Base-by-base conservation (phyloP, 306 rosid genomes). In the Carpinus viminea region DNA sequence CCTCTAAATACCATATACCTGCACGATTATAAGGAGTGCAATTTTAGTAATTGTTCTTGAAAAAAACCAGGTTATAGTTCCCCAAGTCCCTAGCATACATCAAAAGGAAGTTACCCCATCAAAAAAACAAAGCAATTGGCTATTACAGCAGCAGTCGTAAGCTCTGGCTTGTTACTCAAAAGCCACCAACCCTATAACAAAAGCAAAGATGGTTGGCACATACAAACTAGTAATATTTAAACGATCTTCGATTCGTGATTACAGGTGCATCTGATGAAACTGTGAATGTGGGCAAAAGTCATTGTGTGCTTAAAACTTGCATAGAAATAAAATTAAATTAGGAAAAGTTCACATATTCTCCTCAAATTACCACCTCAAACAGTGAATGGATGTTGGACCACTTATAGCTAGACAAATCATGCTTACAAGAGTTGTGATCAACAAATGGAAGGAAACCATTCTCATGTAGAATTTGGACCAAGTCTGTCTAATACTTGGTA, bases 1-100 rank as follows among this genome's bases (percentile, higher is more conserved):
- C 99, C 99, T 81, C 97, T 87, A 83, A 96, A 96, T 81, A 91
- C 97, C 74, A 87, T 72, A 85, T 96, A 96, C 82, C 98, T 95
- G 90, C 74, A 36, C 69, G 68, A 77, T 76, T 69, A 64, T 10
- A 52, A 34, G 60, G 16, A 65, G 18, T 68, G n/a, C 51, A 68
- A 10, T 3, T 7, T 70, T 13, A 47, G 54, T 1, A 24, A 57
- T 64, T 51, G 72, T 51, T 53, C n/a, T 2, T 31, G 2, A 46
- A 41, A 73, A 73, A 48, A 41, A 24, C 31, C 13, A 51, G 38
- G 51, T 59, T 38, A 21, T 8, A 56, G 80, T 76, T 46, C 76
- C 74, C 45, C 4, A 31, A 48, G 65, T 38, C 78, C 54, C 77
- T 13, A 68, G 55, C 64, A 12, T 20, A 68, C n/a, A 43, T 28